These are phyloP conservation scores for Plantago coronopus DNA, from an alignment of 305 asterid genomes.

Conservation along the genomic window DNA sequence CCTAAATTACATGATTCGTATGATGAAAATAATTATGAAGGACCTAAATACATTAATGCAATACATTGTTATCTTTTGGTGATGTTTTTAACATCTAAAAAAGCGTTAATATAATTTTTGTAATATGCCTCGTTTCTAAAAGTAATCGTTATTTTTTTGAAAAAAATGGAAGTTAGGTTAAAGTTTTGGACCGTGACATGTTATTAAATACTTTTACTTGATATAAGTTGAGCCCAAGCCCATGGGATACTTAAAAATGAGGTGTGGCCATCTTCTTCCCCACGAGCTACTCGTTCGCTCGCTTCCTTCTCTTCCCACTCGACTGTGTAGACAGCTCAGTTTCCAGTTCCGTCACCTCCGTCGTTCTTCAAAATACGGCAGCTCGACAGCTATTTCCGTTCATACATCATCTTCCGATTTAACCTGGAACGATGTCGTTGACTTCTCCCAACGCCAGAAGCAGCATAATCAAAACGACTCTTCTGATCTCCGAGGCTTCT, in stretches of 20 bases:
- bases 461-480: constrained; percentile 29
- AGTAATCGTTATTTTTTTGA: too few relatives aligned
- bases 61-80: too few relatives aligned
- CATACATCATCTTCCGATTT: constrained; percentile 27
- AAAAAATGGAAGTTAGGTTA: too few relatives aligned
- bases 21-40: too few relatives aligned
- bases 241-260: constrained; percentile 24
- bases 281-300: constrained; percentile 12
- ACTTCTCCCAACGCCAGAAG: constrained; percentile 34
- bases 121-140: too few relatives aligned
- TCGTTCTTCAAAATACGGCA: constrained; percentile 7
- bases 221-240: neutral
- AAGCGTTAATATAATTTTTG: too few relatives aligned
- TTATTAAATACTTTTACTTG: too few relatives aligned
- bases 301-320: constrained; percentile 1
- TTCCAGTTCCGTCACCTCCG: constrained; percentile 23
- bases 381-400: neutral
- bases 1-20: too few relatives aligned
- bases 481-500: constrained; percentile 53
- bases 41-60: too few relatives aligned
- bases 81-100: too few relatives aligned
- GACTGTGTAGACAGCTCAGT: constrained; percentile 12
- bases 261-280: constrained; percentile 17
- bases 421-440: constrained; percentile 71
- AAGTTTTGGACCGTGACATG: too few relatives aligned